Conservation (phyloP, 495 filamentous ascomycete species). For the Ramalina intermedia region DNA sequence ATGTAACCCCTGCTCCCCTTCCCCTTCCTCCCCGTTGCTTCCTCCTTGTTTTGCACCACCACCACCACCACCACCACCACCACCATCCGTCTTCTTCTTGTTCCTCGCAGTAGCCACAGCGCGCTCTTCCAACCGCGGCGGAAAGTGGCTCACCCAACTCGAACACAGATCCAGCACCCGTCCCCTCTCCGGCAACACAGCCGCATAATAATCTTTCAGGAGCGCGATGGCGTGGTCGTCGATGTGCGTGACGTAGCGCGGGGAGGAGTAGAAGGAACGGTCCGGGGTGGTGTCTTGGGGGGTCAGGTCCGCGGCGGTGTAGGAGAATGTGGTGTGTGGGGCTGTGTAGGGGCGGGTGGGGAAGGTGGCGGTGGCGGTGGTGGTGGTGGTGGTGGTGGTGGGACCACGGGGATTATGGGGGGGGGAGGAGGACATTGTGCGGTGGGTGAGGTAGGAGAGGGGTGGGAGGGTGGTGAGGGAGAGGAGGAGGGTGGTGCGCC, state of each 20-base stretch:
- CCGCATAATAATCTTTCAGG: slow-evolving; percentile 24
- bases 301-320: slow-evolving; percentile 20
- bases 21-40: background rate
- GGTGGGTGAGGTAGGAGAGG: slow-evolving; percentile 2
- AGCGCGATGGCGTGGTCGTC: slow-evolving; percentile 28
- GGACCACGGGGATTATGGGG: too few species aligned
- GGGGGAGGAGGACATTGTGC: slow-evolving; percentile 8
- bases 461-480: too few species aligned
- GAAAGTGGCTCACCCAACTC: slow-evolving; percentile 30
- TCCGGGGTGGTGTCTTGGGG: slow-evolving; percentile 24
- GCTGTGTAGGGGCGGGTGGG: slow-evolving; percentile 10
- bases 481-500: background rate
- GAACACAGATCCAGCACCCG: slow-evolving; percentile 30
- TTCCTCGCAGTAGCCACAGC: background rate
- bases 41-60: background rate
- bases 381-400: background rate
- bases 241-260: slow-evolving; percentile 34
- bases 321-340: slow-evolving; percentile 18
- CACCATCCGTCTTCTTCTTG: too few species aligned
- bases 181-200: slow-evolving; percentile 15
- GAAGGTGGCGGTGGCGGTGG: too few species aligned
- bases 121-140: slow-evolving; percentile 13
- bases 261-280: slow-evolving; percentile 24
- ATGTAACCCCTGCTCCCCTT: background rate
- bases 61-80: too few species aligned